A percentile compares a stretch with the other conserved stretches of the same genome.
These are phyloP conservation scores for Quambalaria eucalypti DNA, from an alignment of 1,284 basidiomycete genomes.

Conservation along the genomic window DNA sequence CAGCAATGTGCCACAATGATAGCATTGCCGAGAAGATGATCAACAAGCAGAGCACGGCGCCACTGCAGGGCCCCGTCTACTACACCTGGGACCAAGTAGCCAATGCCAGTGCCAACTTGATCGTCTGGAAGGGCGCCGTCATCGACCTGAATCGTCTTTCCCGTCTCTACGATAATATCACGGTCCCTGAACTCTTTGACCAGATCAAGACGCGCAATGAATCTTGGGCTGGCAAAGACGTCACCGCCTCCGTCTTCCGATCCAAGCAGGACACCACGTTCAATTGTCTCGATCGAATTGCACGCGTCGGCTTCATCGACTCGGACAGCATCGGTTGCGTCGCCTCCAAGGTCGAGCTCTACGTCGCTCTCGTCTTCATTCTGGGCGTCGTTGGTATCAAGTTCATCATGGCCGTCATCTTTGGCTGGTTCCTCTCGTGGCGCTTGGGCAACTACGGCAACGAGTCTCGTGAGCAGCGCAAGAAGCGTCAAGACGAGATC, in stretches of 20 bases:
- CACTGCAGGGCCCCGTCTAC: constrained; percentile 66
- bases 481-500: constrained; percentile 79
- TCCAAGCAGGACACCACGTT: constrained; percentile 58
- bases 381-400: constrained; percentile 91
- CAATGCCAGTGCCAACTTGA: constrained; percentile 65
- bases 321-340: constrained; percentile 89
- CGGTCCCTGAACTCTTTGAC: constrained; percentile 66
- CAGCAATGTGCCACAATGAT: constrained; percentile 26
- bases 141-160: constrained; percentile 75
- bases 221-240: constrained; percentile 66
- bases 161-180: constrained; percentile 58
- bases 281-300: constrained; percentile 74
- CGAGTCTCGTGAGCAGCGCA: constrained; percentile 89
- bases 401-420: constrained; percentile 91
- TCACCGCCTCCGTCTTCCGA: constrained; percentile 73
- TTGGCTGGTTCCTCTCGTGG: constrained; percentile 95
- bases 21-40: constrained; percentile 17
- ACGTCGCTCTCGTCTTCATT: constrained; percentile 92
- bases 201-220: constrained; percentile 59
- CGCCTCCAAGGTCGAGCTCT: constrained; percentile 85
- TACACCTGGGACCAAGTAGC: constrained; percentile 81
- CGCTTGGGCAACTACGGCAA: constrained; percentile 83
- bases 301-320: constrained; percentile 86
- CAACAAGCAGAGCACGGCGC: constrained; percentile 7
- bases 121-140: constrained; percentile 83